Evolutionary conservation across 2,329 filamentous ascomycete species (phyloP).

Genomic region (Fusarium tricinctum): DNA sequence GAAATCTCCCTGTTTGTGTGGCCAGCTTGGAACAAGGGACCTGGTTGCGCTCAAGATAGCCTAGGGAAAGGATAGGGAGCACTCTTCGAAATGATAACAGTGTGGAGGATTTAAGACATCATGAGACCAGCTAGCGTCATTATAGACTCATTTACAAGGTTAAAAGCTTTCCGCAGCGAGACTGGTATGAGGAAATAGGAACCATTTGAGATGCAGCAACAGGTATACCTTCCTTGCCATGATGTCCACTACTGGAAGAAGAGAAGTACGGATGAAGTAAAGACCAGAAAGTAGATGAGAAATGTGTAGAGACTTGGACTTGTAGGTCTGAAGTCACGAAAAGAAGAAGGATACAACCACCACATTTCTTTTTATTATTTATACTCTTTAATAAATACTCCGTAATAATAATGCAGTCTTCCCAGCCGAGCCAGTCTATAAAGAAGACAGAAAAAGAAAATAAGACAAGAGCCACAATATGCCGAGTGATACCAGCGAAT

Average conservation of each 20-base stretch:
- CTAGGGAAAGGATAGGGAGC: background rate
- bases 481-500: background rate
- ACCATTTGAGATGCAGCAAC: background rate
- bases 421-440: slow-evolving; percentile 8
- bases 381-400: background rate
- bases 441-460: background rate
- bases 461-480: background rate
- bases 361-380: slow-evolving; percentile 5
- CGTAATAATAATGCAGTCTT: background rate
- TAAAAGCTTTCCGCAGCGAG: background rate
- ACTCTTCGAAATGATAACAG: background rate
- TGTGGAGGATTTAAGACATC: background rate
- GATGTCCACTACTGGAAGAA: background rate
- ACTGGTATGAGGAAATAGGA: background rate
- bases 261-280: background rate
- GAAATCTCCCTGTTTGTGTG: background rate
- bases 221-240: background rate
- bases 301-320: background rate
- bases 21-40: background rate
- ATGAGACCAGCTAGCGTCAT: slow-evolving; percentile 4
- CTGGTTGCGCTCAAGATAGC: background rate
- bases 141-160: background rate
- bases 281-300: too few species aligned
- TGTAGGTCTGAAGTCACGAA: background rate
- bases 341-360: background rate